A percentile compares a stretch with the other conserved stretches of the same genome.
Conservation (phyloP, 495 filamentous ascomycete species). For the Endocarpon pusillum region DNA sequence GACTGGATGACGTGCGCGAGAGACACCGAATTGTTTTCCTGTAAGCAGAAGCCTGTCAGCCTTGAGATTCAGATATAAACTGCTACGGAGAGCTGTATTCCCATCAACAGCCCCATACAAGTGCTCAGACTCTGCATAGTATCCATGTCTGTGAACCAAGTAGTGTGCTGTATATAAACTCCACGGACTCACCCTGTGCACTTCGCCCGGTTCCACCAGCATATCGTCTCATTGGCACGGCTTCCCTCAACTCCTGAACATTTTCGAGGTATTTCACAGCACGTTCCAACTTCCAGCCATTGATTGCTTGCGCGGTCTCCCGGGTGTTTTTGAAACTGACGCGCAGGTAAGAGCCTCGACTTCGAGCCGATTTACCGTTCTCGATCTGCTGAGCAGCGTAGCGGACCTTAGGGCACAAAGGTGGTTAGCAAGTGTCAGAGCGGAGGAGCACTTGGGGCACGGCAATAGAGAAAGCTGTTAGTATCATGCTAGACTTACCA, state of each 20-base stretch:
- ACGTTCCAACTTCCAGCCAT: constrained; percentile 94
- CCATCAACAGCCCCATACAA: too few relatives aligned
- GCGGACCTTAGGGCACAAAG: constrained; percentile 93
- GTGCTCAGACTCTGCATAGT: too few relatives aligned
- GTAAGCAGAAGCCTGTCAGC: constrained; percentile 8
- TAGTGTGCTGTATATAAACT: too few relatives aligned
- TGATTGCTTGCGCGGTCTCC: constrained; percentile 97
- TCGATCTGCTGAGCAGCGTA: constrained; percentile 88
- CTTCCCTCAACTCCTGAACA: constrained; percentile 86
- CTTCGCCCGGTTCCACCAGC: constrained; percentile 82
- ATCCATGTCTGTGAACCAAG: too few relatives aligned
- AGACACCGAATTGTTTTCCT: constrained; percentile 98
- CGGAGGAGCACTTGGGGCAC: too few relatives aligned
- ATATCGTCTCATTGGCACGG: constrained; percentile 92
- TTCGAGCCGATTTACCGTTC: constrained; percentile 82
- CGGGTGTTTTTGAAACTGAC: constrained; percentile 99
- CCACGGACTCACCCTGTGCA: constrained; percentile 95
- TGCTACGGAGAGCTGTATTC: too few relatives aligned
- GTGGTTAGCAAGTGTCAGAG: too few relatives aligned
- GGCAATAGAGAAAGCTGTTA: too few relatives aligned
- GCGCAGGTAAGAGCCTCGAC: constrained; percentile 94
- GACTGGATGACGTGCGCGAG: constrained; percentile 92
- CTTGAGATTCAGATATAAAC: too few relatives aligned
- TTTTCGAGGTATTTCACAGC: constrained; percentile 92
- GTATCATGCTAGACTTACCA: too few relatives aligned